These are phyloP conservation scores for Ormosia emarginata DNA, from an alignment of 306 rosid species.

Conservation along the genomic window DNA sequence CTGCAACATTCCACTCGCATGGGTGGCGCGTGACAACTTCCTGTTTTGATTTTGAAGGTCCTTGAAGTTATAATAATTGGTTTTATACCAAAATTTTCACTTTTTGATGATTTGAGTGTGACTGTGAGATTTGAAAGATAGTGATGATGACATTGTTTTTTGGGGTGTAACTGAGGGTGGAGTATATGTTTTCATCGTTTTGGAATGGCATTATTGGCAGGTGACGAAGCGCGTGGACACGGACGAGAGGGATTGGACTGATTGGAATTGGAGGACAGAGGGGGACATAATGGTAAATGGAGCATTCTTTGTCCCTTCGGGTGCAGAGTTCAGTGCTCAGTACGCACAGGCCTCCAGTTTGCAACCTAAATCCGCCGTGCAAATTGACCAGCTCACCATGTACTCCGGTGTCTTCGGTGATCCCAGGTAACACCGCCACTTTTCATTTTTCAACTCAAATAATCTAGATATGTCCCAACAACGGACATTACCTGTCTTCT, in stretches of 20 bases:
- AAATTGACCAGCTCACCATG: constrained; percentile 76
- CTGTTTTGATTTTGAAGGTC: too few relatives aligned
- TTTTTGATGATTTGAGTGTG: background rate
- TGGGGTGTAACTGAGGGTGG: too few relatives aligned
- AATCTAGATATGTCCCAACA: background rate
- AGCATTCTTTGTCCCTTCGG: constrained; percentile 88
- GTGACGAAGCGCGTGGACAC: constrained; percentile 99
- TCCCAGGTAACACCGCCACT: constrained; percentile 46
- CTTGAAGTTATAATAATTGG: background rate
- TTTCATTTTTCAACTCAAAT: too few relatives aligned
- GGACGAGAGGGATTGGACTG: constrained; percentile 59
- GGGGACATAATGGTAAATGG: constrained; percentile 96
- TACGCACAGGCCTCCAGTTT: constrained; percentile 70
- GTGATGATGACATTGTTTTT: background rate
- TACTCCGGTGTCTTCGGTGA: constrained; percentile 87
- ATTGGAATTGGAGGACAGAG: constrained; percentile 93
- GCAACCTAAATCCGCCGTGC: constrained; percentile 71
- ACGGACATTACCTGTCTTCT: constrained; percentile 41
- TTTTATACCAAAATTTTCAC: too few relatives aligned
- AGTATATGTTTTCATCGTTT: too few relatives aligned
- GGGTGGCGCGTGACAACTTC: constrained; percentile 24
- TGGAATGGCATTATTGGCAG: constrained; percentile 25
- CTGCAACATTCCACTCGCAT: background rate
- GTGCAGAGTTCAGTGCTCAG: constrained; percentile 47
- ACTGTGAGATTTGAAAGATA: background rate